A percentile compares a stretch with the other conserved stretches of the same genome.
Evolutionary conservation across 2,329 filamentous ascomycete genomes (phyloP).

Genomic region (Aureobasidium uvarum): DNA sequence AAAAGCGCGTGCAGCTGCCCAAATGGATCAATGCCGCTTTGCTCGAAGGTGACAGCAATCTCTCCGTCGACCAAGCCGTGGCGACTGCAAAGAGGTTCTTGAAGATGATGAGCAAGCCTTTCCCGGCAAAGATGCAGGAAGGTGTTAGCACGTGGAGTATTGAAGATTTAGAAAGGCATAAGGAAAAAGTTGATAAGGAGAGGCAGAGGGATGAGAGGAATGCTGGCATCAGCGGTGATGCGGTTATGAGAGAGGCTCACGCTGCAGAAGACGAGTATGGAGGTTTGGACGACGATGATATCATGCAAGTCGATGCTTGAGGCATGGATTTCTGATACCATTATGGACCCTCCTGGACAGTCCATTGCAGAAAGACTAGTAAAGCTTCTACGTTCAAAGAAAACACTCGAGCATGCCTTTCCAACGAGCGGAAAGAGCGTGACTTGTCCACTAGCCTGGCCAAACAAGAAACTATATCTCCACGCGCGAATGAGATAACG

Average conservation of each 20-base stretch:
- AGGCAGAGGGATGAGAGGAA: constrained; percentile 61
- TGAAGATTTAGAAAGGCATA: constrained; percentile 72
- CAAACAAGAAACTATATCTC: too few species aligned
- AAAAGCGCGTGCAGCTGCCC: constrained; percentile 84
- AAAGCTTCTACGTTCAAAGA: too few species aligned
- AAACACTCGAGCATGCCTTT: too few species aligned
- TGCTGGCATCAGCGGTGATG: constrained; percentile 43
- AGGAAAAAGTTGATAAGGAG: constrained; percentile 70
- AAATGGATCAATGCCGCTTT: constrained; percentile 96
- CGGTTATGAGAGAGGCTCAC: constrained; percentile 36
- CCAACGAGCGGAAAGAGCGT: too few species aligned
- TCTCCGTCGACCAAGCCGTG: constrained; percentile 94
- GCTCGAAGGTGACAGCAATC: constrained; percentile 78
- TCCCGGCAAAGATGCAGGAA: constrained; percentile 77
- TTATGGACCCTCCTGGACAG: too few species aligned
- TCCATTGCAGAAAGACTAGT: too few species aligned
- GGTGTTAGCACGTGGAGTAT: constrained; percentile 91
- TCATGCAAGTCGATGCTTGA: constrained; percentile 37
- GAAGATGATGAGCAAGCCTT: constrained; percentile 87
- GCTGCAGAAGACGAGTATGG: constrained; percentile 36
- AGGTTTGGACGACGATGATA: constrained; percentile 40
- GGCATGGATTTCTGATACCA: too few species aligned
- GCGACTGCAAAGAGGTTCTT: constrained; percentile 86
- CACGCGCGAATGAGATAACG: too few species aligned
- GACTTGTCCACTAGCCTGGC: too few species aligned